A percentile compares a stretch with the other conserved stretches of the same genome.
Conservation (phyloP, 2,329 filamentous ascomycete species). For the Exserohilum rostratum region DNA sequence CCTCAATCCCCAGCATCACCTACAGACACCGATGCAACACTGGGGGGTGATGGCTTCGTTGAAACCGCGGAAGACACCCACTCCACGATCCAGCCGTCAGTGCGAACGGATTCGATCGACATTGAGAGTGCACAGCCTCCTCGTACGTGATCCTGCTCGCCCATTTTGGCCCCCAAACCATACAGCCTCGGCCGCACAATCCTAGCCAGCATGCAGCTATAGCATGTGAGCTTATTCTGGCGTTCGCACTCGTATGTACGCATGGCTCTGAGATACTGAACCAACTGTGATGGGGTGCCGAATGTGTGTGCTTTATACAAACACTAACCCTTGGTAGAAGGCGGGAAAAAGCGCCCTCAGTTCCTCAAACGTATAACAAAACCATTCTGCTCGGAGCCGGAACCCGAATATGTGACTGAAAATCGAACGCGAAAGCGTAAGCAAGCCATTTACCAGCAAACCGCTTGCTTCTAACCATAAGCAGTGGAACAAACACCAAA, state of each 20-base stretch:
- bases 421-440: slow-evolving; percentile 43
- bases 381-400: slow-evolving; percentile 39
- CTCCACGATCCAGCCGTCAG: slow-evolving; percentile 16
- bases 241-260: not conserved
- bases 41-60: slow-evolving; percentile 41
- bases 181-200: not conserved
- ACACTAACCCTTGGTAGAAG: slow-evolving; percentile 25
- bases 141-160: slow-evolving; percentile 30
- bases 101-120: slow-evolving; percentile 16
- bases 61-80: slow-evolving; percentile 34
- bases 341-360: slow-evolving; percentile 31
- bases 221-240: not conserved
- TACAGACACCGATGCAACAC: slow-evolving; percentile 36
- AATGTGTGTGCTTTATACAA: not conserved
- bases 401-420: slow-evolving; percentile 39
- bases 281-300: not conserved
- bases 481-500: slow-evolving; percentile 47
- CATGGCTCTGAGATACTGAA: not conserved
- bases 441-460: slow-evolving; percentile 1
- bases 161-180: slow-evolving; percentile 22
- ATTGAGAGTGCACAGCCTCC: slow-evolving; percentile 41
- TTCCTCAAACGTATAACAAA: slow-evolving; percentile 37
- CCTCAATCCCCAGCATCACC: slow-evolving; percentile 37
- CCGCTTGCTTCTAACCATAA: slow-evolving; percentile 6
- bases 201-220: not conserved